Evolutionary conservation across 108 stramenopile genomes (phyloP), one percentile per base, ranked within the genome.

Genomic region (Nannochloropsis oceanica): DNA sequence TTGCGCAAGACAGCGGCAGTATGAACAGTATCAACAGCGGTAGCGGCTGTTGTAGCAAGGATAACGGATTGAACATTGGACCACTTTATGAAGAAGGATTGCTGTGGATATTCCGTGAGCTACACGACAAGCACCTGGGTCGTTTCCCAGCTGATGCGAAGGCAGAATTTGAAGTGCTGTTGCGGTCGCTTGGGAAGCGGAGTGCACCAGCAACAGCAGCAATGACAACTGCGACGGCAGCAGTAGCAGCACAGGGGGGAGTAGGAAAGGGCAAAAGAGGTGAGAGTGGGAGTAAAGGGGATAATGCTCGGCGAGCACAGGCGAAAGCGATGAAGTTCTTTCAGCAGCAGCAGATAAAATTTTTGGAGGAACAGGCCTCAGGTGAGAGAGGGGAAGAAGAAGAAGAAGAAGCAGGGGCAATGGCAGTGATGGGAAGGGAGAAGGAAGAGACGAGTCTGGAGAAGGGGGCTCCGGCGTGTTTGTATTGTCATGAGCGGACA

Each of bases 401-500:
- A n/a, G 59, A 10, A 18, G 59, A 73, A n/a, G 22, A 73, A n/a
- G 59, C 22, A 7, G 22, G 5, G n/a, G 59, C 59, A 7, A 73
- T n/a, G 22, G 59, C 22, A 0, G 43, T 42, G 22, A 44, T 14
- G 20, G 13, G 13, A 43, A 43, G 22, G 22, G 43, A 43, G 8
- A 43, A 43, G 59, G 83, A 20, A 2, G 22, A 34, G 43, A 11
- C 25, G 0, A 27, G 73, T 42, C 83, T 85, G 11, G 88, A 89
- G 44, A 80, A 42, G 26, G 88, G 83, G 10, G 82, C 88, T 8
- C 85, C 85, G 43, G 80, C 50, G 83, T 89, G 88, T 85, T 85
- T 89, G 50, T 82, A 85, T 83, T 89, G 88, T 80, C 88, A 89
- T 80, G 83, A 83, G 88, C 20, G 84, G 26, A 85, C 79, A 43